Conservation (phyloP, 768 basidiomycete species). For the Clathrus columnatus region DNA sequence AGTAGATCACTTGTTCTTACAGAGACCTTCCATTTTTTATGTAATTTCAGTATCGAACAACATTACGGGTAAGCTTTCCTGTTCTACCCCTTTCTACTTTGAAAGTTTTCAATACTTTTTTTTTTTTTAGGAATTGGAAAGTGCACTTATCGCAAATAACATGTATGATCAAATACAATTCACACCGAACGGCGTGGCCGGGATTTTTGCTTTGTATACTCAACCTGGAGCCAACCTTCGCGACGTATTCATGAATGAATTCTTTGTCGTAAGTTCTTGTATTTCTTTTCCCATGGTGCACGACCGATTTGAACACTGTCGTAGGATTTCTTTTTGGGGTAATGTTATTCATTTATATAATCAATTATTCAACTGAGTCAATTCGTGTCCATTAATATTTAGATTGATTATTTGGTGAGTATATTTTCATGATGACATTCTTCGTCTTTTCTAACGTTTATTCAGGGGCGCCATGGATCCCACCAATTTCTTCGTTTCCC, state of each 20-base stretch:
- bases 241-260: slow-evolving; percentile 46
- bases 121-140: slow-evolving; percentile 19
- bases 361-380: slow-evolving; percentile 9
- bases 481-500: slow-evolving; percentile 49
- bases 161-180: slow-evolving; percentile 27
- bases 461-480: slow-evolving; percentile 39
- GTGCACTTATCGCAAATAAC: slow-evolving; percentile 21
- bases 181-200: slow-evolving; percentile 28
- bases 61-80: background rate
- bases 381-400: slow-evolving; percentile 29
- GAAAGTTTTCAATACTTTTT: background rate
- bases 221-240: slow-evolving; percentile 35
- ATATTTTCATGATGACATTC: background rate
- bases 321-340: slow-evolving; percentile 12
- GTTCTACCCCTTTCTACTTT: background rate
- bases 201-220: slow-evolving; percentile 45
- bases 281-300: background rate
- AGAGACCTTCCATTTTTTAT: background rate
- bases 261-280: slow-evolving; percentile 36
- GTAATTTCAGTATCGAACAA: slow-evolving; percentile 2
- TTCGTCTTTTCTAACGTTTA: background rate
- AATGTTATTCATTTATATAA: background rate
- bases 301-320: background rate
- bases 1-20: background rate
- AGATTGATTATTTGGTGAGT: slow-evolving; percentile 37